Conservation (phyloP, 768 basidiomycete species). For the Mycena rosella region DNA sequence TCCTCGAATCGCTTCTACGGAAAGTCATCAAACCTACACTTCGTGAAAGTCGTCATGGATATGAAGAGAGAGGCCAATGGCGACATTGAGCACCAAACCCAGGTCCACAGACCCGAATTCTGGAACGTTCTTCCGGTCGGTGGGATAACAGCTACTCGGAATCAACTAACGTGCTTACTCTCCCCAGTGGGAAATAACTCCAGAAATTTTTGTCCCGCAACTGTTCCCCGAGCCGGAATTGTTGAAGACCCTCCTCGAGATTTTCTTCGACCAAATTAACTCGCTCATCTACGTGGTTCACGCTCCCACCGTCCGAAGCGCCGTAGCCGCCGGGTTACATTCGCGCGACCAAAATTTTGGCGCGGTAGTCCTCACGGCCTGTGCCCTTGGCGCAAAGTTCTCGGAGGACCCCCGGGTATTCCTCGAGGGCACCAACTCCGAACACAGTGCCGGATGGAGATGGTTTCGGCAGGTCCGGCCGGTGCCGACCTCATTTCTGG, state of each 20-base stretch:
- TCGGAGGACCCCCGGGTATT: constrained; percentile 58
- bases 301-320: constrained; percentile 55
- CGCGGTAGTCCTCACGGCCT: constrained; percentile 58
- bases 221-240: constrained; percentile 41
- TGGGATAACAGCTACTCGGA: background rate
- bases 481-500: constrained; percentile 47
- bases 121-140: constrained; percentile 44
- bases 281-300: constrained; percentile 41
- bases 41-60: constrained; percentile 51
- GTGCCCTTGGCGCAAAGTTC: constrained; percentile 61
- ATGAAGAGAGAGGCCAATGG: constrained; percentile 47
- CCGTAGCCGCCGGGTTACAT: constrained; percentile 52
- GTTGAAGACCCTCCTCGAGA: constrained; percentile 52
- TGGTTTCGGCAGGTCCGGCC: constrained; percentile 57
- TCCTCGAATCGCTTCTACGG: constrained; percentile 44
- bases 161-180: background rate
- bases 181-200: constrained; percentile 27
- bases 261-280: constrained; percentile 54
- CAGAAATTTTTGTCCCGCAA: constrained; percentile 27
- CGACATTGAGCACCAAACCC: constrained; percentile 23
- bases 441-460: constrained; percentile 55
- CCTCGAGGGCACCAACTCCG: constrained; percentile 45
- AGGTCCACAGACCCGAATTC: constrained; percentile 38
- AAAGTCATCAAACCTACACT: constrained; percentile 54
- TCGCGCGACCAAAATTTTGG: constrained; percentile 55